Evolutionary conservation across 2,329 filamentous ascomycete genomes (phyloP), one percentile per base, ranked within the genome.

Genomic region (Cladophialophora immunda): DNA sequence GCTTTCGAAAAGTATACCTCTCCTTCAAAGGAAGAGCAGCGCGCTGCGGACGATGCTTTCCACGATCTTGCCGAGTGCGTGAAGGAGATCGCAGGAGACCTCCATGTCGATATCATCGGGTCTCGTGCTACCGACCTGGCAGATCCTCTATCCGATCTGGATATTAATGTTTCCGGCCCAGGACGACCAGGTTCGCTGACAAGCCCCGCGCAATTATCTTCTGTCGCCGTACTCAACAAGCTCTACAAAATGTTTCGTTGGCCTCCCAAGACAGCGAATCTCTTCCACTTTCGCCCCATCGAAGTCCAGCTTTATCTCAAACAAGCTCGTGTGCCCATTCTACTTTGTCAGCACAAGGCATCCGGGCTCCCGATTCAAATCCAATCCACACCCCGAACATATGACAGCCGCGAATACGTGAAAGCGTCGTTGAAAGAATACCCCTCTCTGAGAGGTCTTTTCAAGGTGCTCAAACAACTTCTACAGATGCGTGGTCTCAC

Each of bases 341-440:
- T 81, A 17, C 69, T 70, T 4, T 76, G 75, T 41, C 70, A 78
- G 45, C 84, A 89, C 75, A 71, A 59, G 25, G 71, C 74, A 5
- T 83, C 85, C 3, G 83, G 85, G 17, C 72, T 88, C 17, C 76
- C 80, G 38, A 65, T 89, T 17, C 84, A 86, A 67, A 79, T 90
- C 54, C 82, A 85, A 32, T 81, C 81, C 22, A 75, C 80, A 6
- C 80, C 80, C 60, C 75, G 81, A 61, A 79, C 78, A 2, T 72
- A 76, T 8, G 72, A 76, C 15, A 80, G 81, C 11, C 76, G 80
- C 45, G 76, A 79, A 41, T 80, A 81, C 41, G 81, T 85, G 54
- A 76, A 76, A 45, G 76, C 79, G 17, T 87, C 84, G 66, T 75
- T 84, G 30, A 73, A 77, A 9, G 80, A 85, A 60, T 83, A 84